Evolutionary conservation across 331 rosid species (phyloP), one percentile per base, ranked within the genome.

Genomic region (Rosa hybrid): DNA sequence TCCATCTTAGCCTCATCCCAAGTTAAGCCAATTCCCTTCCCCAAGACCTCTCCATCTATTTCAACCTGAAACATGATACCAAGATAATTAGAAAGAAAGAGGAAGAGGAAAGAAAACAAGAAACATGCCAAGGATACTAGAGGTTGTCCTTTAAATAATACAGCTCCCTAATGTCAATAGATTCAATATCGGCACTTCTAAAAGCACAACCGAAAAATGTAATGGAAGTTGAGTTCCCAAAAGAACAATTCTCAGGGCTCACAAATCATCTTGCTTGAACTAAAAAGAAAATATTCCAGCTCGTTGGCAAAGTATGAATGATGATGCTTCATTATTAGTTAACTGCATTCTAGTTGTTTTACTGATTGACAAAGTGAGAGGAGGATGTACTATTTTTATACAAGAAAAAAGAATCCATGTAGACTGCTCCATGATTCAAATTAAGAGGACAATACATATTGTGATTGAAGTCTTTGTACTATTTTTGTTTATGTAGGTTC

Each of bases 1-100:
- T 90, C 94, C 92, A 86, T 81, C 79, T 82, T 94, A 71, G 98
- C 97, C 81, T 92, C 98, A 82, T 94, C 98, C 97, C 96, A 92
- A 44, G 97, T 92, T 71, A 92, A 82, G 74, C 98, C 98, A 14
- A 81, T 86, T 78, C 98, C 97, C 79, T 86, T 92, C 75, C 97
- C 98, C 64, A 88, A 74, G 57, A 94, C 83, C 78, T 88, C 92
- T 49, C 98, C 98, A 48, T 90, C 98, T 84, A 94, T 83, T 88
- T 94, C 98, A 6, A 92, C 98, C 98, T 94, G 68, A 44, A 82
- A 73, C 82, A 69, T 12, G 23, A 69, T 27, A 59, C 17, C 64
- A 56, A 44, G 5, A 72, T 51, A 72, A 77, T 18, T 12, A 12
- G 44, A 16, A 79, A 69, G 56, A 45, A 86, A 78, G 65, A 56